Base-by-base conservation (phyloP, 306 rosid genomes). In the Cucurbita maxima region DNA sequence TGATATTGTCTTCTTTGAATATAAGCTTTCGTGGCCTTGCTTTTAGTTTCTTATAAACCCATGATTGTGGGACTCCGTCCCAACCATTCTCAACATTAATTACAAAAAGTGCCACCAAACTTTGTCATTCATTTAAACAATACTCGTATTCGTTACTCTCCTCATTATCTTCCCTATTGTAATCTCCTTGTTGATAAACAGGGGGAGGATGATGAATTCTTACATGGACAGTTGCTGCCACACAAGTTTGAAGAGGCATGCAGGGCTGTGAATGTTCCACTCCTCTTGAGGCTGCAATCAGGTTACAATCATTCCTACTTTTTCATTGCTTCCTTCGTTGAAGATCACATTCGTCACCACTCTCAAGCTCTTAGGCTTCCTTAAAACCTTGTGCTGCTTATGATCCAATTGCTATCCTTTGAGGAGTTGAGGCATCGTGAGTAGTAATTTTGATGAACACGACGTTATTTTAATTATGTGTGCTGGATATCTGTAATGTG, bases 291-390 rank as follows among this genome's bases (percentile, higher is more conserved):
- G 57, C 64, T 82, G 72, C 98, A 94, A 61, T 89, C 94, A 10
- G 94, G 96, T 41, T 94, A 94, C 73, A 92, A 90, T 78, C 98
- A 94, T 84, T 85, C 92, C 11, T 93, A 86, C 83, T 84, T 51
- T 80, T 94, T 94, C 57, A 79, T 90, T 64, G 80, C 98, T 78
- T 83, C 98, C 78, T 90, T 93, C 89, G 85, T 93, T 18, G 97
- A 90, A 12, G 98, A 93, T 83, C 98, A 90, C 86, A 89, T 94
- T 78, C 80, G 56, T 22, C 97, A 90, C 87, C 97, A 90, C 77
- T 92, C 90, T 83, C 96, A 94, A 83, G 97, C 95, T 73, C 94
- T 93, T 79, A 80, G 81, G 56, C 87, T 81, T 57, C 75, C 76
- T 20, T 67, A 22, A 40, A 19, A 25, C 18, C 72, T 44, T 66